A percentile compares a stretch with the other conserved stretches of the same genome.
phyloP scores from a whole-genome alignment of 164 flowering plant species.

The Hamamelis virginiana region DNA sequence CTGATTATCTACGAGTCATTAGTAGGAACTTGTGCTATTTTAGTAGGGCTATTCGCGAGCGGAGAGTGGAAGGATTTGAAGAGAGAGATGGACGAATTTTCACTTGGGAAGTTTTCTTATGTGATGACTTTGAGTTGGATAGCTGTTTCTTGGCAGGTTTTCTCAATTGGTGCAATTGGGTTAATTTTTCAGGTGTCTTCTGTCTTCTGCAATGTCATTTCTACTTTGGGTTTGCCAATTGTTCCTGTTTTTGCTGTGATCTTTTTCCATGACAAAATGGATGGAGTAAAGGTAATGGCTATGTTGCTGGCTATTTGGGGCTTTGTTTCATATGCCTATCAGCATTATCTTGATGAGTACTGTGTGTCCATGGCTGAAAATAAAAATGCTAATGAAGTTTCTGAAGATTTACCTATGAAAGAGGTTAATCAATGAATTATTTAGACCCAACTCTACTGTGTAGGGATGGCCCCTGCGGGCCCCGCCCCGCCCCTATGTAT shows the following conservation, averaged over 20 bases:
- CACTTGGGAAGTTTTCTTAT: slow-evolving; percentile 27
- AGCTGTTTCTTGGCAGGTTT: slow-evolving; percentile 29
- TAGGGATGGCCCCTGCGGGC: no score
- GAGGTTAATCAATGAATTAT: no score
- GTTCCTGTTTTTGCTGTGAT: slow-evolving; percentile 30
- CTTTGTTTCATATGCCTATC: slow-evolving; percentile 33
- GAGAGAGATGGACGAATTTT: slow-evolving; percentile 28
- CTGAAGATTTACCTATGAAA: no score
- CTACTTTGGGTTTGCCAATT: slow-evolving; percentile 32
- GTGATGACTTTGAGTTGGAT: slow-evolving; percentile 28
- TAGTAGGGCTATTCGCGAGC: slow-evolving; percentile 32
- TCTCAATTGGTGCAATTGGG: slow-evolving; percentile 23
- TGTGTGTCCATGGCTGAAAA: no score
- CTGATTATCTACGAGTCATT: slow-evolving; percentile 22
- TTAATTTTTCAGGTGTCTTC: slow-evolving; percentile 37
- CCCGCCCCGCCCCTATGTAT: no score
- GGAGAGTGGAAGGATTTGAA: slow-evolving; percentile 31
- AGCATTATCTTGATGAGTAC: slow-evolving; percentile 32
- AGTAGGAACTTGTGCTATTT: slow-evolving; percentile 13
- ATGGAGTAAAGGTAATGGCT: slow-evolving; percentile 26
- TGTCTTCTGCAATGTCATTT: slow-evolving; percentile 29
- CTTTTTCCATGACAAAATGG: slow-evolving; percentile 30
- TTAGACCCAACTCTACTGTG: no score
- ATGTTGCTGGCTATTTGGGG: slow-evolving; percentile 39
- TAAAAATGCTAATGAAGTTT: no score